Percentiles rank a stretch among this genome's conserved stretches.
phyloP scores from a whole-genome alignment of 371 early-diverging fungal species.

The Sanchytrium tribonematis region DNA sequence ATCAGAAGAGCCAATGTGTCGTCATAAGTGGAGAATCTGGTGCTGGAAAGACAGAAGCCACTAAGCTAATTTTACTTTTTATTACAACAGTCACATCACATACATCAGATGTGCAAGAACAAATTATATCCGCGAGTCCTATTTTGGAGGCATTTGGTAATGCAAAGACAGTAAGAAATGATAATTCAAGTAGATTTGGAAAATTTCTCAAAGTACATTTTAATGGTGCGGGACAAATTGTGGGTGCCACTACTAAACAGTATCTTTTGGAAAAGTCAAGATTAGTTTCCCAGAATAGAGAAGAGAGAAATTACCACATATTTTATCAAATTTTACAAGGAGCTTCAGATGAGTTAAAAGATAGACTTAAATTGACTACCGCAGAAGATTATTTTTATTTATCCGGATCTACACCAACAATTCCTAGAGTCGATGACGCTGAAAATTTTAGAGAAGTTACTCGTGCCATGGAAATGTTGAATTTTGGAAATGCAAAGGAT shows the following conservation, averaged over 20 bases:
- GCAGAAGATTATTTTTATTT: constrained; percentile 6
- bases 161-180: constrained; percentile 20
- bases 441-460: neutral
- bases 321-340: constrained; percentile 13
- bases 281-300: constrained; percentile 7
- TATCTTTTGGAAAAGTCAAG: constrained; percentile 6
- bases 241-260: constrained; percentile 2
- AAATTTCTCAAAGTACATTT: constrained; percentile 16
- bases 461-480: constrained; percentile 9
- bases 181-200: constrained; percentile 21
- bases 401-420: neutral
- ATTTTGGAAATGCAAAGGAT: constrained; percentile 8
- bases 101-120: constrained; percentile 7
- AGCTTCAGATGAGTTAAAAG: constrained; percentile 4
- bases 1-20: constrained; percentile 14
- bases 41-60: constrained; percentile 23
- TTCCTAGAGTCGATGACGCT: constrained; percentile 3
- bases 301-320: constrained; percentile 17
- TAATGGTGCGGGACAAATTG: constrained; percentile 3
- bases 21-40: constrained; percentile 24
- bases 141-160: constrained; percentile 26
- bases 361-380: constrained; percentile 2
- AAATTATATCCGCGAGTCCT: constrained; percentile 14
- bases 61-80: constrained; percentile 18
- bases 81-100: constrained; percentile 9